Evolutionary conservation across 2,329 filamentous ascomycete species (phyloP), one percentile per base, ranked within the genome.

Genomic region (Lachnellula hyalina): DNA sequence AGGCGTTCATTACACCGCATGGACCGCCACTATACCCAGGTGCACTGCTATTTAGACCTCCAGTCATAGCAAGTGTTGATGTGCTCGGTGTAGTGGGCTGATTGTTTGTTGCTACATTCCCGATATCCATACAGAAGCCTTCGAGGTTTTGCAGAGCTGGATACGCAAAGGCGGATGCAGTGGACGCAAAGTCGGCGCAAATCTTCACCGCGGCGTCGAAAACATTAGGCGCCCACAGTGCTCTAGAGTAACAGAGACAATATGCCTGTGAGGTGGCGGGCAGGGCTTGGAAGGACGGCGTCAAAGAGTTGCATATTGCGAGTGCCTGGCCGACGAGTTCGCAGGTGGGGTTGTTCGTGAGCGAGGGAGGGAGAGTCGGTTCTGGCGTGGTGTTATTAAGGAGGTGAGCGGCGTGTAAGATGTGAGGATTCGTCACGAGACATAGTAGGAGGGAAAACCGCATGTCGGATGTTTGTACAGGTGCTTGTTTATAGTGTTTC

Each of bases 211-310:
- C 64, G 5, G 49, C 45, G 19, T 67, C 65, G 48, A 67, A 63
- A 7, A 62, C 25, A 5, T 49, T 47, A 1, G 65, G 65, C 4
- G 41, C 49, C 65, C 65, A 67, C 1, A 47, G 19, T 2, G 57
- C 60, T 6, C 54, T 56, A 2, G 60, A 62, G 46, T 67, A 67
- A 46, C 65, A 67, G n/a, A 67, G 61, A 54, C 65, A 67, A 32
- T 56, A 49, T 15, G 65, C 65, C 54, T 67, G 65, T 15, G 51
- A 44, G 9, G 61, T 49, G 7, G 61, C 58, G 9, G 51, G 51
- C 0, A 67, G 54, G 2, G 52, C 49, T 28, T 60, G 59, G 52
- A 67, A 67, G 12, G 53, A 53, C 7, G 59, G 57, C 2, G 55
- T 64, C 12, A 65, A 53, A 6, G 54, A 61, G 17, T 49, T 52